Conservation (phyloP, 1,284 basidiomycete species). For the Ceratobasidium sp. region DNA sequence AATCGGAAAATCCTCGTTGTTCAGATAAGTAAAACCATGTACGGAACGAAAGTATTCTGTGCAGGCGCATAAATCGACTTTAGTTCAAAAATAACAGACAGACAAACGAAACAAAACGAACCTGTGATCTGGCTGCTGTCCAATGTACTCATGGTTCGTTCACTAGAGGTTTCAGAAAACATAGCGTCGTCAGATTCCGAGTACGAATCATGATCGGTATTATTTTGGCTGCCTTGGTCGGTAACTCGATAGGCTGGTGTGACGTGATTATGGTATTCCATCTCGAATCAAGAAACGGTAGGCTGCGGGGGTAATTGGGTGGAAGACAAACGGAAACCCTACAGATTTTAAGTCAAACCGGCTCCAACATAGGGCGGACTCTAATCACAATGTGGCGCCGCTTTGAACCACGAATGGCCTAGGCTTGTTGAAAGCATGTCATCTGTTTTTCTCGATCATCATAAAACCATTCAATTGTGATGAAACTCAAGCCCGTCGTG, state of each 20-base stretch:
- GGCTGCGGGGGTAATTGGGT: too few relatives aligned
- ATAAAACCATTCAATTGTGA: too few relatives aligned
- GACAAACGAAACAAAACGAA: not conserved
- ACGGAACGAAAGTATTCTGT: conserved; percentile 20
- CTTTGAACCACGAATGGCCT: too few relatives aligned
- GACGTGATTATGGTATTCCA: not conserved
- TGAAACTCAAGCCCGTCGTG: too few relatives aligned
- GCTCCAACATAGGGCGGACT: too few relatives aligned
- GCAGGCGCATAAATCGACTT: not conserved
- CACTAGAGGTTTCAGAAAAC: conserved; percentile 2
- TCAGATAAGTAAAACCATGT: conserved; percentile 2
- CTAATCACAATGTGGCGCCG: too few relatives aligned
- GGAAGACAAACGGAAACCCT: too few relatives aligned
- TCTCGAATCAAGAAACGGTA: too few relatives aligned
- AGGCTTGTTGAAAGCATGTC: too few relatives aligned
- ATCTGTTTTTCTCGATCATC: too few relatives aligned
- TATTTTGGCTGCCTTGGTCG: not conserved
- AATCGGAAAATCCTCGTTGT: conserved; percentile 31
- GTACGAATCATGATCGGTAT: not conserved
- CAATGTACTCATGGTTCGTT: conserved; percentile 28
- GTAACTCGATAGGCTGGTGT: not conserved
- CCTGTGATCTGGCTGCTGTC: conserved; percentile 6
- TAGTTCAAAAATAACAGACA: not conserved
- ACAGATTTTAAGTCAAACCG: too few relatives aligned
- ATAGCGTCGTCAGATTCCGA: not conserved